Evolutionary conservation across 1,284 basidiomycete species (phyloP), one percentile per base, ranked within the genome.

Genomic region (Boletus hoseneyae): DNA sequence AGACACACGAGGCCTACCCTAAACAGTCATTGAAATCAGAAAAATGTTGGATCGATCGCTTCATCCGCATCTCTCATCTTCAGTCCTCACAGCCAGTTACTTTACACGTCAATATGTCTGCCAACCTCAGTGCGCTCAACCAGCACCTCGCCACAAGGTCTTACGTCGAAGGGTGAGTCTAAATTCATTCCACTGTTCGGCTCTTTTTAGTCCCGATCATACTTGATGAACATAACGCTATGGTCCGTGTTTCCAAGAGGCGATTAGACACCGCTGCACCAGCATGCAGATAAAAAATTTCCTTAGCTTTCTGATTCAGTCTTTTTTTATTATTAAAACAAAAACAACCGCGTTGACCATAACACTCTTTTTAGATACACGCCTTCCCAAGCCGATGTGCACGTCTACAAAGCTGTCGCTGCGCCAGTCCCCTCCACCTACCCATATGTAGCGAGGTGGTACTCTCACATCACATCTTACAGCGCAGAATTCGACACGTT

Each of bases 161-260:
- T 55, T 97, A 96, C 74, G 77, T 96, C 52, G 90, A 94, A 70
- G 93, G 93, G 93, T 96, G 59, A 84, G 90, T 81, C 36, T 45
- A n/a, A 51, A 38, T 48, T 52, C 38, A 37, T 51, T 52, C 36
- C 48, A 40, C 46, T 53, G 23, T 45, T 56, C 57, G 66, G 62
- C 60, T 57, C 39, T 52, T 50, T 53, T 63, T 54, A 3, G 62
- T 43, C 45, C 49, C 57, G 53, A 44, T 62, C 59, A 57, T 65
- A 61, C 60, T 67, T 80, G 90, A 94, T 93, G 90, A 92, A 74
- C 67, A 69, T 45, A 71, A 73, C 74, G 87, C 90, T 92, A 91
- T 94, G 92, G 91, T 95, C 92, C 92, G 92, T 94, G 93, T 95
- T 95, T 93, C 92, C 85, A 89, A 96, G 91, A 87, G 83, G 90